phyloP scores from a whole-genome alignment of 768 basidiomycete species.

The Mycena capillaripes region DNA sequence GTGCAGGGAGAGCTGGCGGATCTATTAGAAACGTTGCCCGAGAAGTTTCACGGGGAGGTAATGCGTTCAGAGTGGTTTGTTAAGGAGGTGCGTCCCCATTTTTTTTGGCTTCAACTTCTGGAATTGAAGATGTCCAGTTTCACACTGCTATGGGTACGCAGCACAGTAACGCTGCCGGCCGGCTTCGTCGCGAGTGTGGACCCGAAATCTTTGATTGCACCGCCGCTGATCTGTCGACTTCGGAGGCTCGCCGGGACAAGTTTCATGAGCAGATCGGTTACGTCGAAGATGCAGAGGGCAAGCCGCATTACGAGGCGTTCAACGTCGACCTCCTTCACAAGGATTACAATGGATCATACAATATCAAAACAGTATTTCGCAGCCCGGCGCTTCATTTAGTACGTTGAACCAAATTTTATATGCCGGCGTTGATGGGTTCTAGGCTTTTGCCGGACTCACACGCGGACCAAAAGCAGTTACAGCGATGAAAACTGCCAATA shows the following conservation, averaged over 20 bases:
- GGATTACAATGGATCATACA: not conserved
- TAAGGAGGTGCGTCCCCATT: not conserved
- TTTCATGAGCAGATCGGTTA: not conserved
- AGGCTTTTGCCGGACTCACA: not conserved
- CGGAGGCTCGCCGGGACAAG: not conserved
- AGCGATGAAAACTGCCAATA: not conserved
- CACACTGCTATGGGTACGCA: not conserved
- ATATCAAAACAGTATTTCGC: not conserved
- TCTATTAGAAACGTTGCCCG: not conserved
- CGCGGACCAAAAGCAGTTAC: not conserved
- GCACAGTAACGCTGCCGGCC: not conserved
- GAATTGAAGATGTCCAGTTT: not conserved
- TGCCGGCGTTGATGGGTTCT: not conserved
- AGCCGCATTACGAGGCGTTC: not conserved
- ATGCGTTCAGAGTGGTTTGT: too few relatives aligned
- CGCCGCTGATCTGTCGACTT: not conserved
- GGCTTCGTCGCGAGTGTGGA: not conserved
- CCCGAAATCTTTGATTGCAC: not conserved
- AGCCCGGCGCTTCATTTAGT: not conserved
- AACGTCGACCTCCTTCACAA: not conserved
- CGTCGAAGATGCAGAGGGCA: not conserved
- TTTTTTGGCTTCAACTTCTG: too few relatives aligned
- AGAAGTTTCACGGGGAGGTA: not conserved
- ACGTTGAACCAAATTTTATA: not conserved
- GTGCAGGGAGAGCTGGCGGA: not conserved